Percentiles rank a stretch among this genome's conserved stretches.
Conservation (phyloP, 2,329 filamentous ascomycete species). For the Leptoxyphium fumago region DNA sequence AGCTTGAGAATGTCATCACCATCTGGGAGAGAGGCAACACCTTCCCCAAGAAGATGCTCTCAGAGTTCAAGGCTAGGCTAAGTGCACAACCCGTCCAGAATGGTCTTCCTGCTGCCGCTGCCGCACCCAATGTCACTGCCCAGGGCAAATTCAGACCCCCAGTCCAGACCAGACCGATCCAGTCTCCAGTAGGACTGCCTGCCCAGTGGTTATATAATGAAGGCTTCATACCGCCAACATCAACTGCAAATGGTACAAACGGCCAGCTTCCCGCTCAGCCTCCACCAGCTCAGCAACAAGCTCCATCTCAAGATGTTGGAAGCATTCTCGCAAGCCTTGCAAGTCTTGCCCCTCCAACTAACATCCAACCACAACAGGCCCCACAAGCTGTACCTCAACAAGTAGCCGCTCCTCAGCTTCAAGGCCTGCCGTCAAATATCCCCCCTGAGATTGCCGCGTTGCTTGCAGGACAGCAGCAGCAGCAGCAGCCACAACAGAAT, state of each 20-base stretch:
- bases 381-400: constrained; percentile 2
- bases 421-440: constrained; percentile 7
- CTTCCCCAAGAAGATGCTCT: constrained; percentile 67
- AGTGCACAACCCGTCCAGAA: constrained; percentile 5
- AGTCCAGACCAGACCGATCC: constrained; percentile 13
- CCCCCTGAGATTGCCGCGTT: constrained; percentile 14
- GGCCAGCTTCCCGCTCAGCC: constrained; percentile 5
- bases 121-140: constrained; percentile 2
- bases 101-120: constrained; percentile 6
- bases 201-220: constrained; percentile 17
- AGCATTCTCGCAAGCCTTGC: constrained; percentile 22
- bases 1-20: constrained; percentile 86
- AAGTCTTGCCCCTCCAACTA: constrained; percentile 10
- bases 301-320: constrained; percentile 18
- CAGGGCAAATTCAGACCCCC: constrained; percentile 16
- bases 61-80: constrained; percentile 59
- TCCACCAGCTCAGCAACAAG: constrained; percentile 4
- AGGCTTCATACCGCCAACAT: constrained; percentile 12
- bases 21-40: constrained; percentile 96
- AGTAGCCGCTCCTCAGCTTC: constrained; percentile 9
- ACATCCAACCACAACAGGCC: constrained; percentile 5
- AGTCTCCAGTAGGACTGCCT: constrained; percentile 17
- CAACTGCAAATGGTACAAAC: constrained; percentile 1
- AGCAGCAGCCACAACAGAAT: constrained; percentile 1
- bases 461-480: constrained; percentile 8